Percentiles rank a stretch among this genome's conserved stretches.
phyloP scores from a whole-genome alignment of 139 green algal genomes.

The Chlorella sp. region DNA sequence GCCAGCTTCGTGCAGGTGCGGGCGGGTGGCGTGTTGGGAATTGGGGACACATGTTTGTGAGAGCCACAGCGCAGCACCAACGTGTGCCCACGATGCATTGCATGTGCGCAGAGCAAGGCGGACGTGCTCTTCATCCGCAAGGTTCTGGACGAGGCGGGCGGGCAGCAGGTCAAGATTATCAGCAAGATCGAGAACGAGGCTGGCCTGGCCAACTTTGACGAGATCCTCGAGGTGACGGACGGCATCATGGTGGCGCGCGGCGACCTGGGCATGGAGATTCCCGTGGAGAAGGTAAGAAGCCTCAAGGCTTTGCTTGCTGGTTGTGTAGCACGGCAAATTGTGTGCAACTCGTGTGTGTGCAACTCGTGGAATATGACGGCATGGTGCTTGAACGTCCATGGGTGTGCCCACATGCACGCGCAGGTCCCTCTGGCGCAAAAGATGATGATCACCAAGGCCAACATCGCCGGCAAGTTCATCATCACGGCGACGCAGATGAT shows the following conservation, averaged over 20 bases:
- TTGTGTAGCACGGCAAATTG: no score
- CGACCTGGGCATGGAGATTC: conserved; percentile 61
- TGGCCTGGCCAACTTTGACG: conserved; percentile 56
- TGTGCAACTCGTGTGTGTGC: no score
- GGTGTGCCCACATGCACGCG: no score
- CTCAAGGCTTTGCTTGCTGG: not conserved
- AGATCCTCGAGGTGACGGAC: conserved; percentile 63
- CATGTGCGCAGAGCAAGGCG: conserved; percentile 40
- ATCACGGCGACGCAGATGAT: conserved; percentile 59
- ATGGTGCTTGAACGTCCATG: no score
- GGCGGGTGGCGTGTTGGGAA: not conserved
- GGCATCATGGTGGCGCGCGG: conserved; percentile 60
- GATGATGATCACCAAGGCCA: conserved; percentile 59
- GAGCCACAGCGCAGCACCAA: conserved; percentile 27
- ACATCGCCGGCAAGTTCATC: conserved; percentile 59
- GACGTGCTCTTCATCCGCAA: conserved; percentile 55
- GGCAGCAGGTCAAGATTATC: conserved; percentile 56
- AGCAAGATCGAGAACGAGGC: conserved; percentile 66
- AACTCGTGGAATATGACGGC: no score
- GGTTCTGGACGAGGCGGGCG: conserved; percentile 45
- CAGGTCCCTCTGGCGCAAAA: conserved; percentile 58
- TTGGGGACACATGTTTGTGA: no score
- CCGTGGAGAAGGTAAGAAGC: conserved; percentile 39
- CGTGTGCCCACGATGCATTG: conserved; percentile 15
- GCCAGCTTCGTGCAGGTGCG: conserved; percentile 29